Evolutionary conservation across 169 alveolate genomes (phyloP).

Genomic region (Plasmodium cynomolgi): DNA sequence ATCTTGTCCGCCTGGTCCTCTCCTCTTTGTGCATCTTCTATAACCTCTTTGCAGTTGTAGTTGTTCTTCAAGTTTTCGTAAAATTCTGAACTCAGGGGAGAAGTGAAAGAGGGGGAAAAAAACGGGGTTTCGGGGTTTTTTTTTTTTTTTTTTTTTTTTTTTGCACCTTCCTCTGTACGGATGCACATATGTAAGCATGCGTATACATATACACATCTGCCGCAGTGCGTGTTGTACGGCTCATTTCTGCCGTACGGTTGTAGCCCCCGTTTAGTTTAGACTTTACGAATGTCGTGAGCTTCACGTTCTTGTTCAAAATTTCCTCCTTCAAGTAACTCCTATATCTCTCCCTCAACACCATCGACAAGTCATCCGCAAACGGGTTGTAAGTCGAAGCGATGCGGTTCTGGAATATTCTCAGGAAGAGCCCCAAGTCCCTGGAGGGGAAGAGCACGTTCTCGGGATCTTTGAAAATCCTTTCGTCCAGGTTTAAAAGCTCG

Average conservation of each 20-base stretch:
- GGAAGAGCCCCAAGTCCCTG: conserved; percentile 27
- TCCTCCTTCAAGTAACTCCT: conserved; percentile 49
- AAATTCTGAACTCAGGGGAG: conserved; percentile 18
- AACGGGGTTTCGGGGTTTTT: neutral
- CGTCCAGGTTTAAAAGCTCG: conserved; percentile 66
- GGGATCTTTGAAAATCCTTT: conserved; percentile 68
- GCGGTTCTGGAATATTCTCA: conserved; percentile 22
- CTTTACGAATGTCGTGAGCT: conserved; percentile 23
- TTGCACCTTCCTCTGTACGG: neutral
- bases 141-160: neutral
- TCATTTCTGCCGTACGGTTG: conserved; percentile 29
- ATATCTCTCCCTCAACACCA: conserved; percentile 32
- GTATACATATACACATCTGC: neutral
- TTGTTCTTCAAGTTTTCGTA: conserved; percentile 5
- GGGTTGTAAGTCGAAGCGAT: conserved; percentile 29
- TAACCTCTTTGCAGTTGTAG: conserved; percentile 43
- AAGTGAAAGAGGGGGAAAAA: neutral
- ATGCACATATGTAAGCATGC: neutral
- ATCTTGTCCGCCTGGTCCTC: conserved; percentile 25
- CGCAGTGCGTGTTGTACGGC: neutral
- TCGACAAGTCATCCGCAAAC: conserved; percentile 24
- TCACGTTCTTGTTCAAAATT: conserved; percentile 27
- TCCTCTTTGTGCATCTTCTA: conserved; percentile 15
- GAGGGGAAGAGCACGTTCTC: conserved; percentile 69
- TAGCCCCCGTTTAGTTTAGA: conserved; percentile 30